Evolutionary conservation across 495 filamentous ascomycete genomes (phyloP).

Genomic region (Ramalina peruviana): DNA sequence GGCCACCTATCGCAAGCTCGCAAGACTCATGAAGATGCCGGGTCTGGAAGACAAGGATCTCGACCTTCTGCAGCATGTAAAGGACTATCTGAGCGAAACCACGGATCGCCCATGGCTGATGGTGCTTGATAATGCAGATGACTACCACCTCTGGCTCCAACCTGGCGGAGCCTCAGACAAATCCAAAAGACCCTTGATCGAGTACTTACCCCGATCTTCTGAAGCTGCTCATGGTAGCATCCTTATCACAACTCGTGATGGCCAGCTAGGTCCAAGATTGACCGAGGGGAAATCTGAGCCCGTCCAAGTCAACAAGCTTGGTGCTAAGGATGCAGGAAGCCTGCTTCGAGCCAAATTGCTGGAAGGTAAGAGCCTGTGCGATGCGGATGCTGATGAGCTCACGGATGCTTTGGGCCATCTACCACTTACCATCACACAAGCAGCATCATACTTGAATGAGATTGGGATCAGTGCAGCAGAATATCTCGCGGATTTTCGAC

Average conservation of each 20-base stretch:
- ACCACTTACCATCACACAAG: constrained; percentile 20
- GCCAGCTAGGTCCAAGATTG: constrained; percentile 7
- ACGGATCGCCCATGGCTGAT: constrained; percentile 30
- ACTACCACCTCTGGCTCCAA: constrained; percentile 20
- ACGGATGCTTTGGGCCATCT: constrained; percentile 12
- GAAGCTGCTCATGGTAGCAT: constrained; percentile 11
- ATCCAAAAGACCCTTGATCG: constrained; percentile 7
- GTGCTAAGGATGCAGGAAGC: constrained; percentile 1
- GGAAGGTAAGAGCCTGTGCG: background rate
- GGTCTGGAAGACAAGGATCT: constrained; percentile 23
- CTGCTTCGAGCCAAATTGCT: constrained; percentile 5
- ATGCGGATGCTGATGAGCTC: constrained; percentile 5
- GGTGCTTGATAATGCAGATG: constrained; percentile 40
- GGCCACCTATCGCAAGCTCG: constrained; percentile 26
- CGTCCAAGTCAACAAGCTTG: constrained; percentile 6
- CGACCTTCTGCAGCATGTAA: constrained; percentile 25
- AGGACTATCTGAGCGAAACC: constrained; percentile 22
- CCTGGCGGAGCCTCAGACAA: background rate
- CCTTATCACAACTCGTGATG: constrained; percentile 21
- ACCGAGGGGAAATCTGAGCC: constrained; percentile 3
- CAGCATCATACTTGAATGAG: constrained; percentile 16
- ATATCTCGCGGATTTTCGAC: constrained; percentile 11
- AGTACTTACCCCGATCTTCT: constrained; percentile 14
- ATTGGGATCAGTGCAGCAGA: constrained; percentile 11
- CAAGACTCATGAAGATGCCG: constrained; percentile 21